Percentiles rank a stretch among this genome's conserved stretches.
phyloP scores from a whole-genome alignment of 116 monocot genomes.

The Papilionanthe hybrid region DNA sequence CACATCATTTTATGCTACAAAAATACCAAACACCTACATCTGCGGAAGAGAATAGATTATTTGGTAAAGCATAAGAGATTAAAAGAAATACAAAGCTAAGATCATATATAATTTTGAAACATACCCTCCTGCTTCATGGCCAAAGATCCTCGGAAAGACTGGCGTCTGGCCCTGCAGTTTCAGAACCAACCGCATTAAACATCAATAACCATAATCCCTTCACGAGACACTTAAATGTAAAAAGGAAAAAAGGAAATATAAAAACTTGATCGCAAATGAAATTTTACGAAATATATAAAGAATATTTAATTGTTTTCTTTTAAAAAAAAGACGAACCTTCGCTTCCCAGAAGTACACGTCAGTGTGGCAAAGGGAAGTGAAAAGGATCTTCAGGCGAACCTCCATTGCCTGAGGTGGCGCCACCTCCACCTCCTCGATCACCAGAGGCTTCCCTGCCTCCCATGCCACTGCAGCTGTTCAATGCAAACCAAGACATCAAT shows the following conservation, averaged over 20 bases:
- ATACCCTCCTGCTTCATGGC: constrained; percentile 53
- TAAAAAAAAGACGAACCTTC: constrained; percentile 29
- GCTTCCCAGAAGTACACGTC: constrained; percentile 89
- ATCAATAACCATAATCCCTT: too few species aligned
- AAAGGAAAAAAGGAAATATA: too few species aligned
- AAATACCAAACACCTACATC: too few species aligned
- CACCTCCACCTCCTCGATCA: constrained; percentile 81
- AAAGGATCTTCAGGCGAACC: constrained; percentile 69
- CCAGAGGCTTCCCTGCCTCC: constrained; percentile 76
- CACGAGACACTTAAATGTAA: too few species aligned
- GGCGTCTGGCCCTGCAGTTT: constrained; percentile 34
- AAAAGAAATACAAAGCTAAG: too few species aligned
- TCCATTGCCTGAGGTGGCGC: constrained; percentile 71
- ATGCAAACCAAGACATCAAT: neutral
- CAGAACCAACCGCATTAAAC: neutral
- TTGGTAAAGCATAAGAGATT: too few species aligned
- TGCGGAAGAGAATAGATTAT: too few species aligned
- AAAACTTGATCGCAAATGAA: too few species aligned
- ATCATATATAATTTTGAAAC: too few species aligned
- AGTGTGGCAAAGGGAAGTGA: constrained; percentile 68
- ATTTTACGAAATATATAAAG: too few species aligned
- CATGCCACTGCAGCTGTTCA: constrained; percentile 70
- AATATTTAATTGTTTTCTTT: neutral
- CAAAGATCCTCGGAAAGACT: constrained; percentile 43
- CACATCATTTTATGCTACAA: too few species aligned